Evolutionary conservation across 1,284 basidiomycete genomes (phyloP).

Genomic region (Moesziomyces sp.): DNA sequence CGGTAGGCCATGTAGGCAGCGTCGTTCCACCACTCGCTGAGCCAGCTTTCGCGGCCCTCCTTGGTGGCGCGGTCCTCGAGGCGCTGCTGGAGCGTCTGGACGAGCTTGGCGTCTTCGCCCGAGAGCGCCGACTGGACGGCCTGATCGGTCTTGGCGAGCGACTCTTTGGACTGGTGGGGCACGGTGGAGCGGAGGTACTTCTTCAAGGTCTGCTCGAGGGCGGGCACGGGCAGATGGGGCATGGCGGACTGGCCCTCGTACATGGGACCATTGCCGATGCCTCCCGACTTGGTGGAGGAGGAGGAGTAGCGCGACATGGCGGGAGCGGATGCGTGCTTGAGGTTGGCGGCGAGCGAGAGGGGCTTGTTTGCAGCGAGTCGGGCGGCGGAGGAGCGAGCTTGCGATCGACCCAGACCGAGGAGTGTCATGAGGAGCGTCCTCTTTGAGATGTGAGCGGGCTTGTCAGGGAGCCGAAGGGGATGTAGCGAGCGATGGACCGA

Average conservation of each 20-base stretch:
- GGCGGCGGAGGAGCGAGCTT: constrained; percentile 43
- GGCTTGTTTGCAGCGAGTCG: constrained; percentile 14
- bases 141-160: constrained; percentile 53
- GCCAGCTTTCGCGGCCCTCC: constrained; percentile 78
- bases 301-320: constrained; percentile 46
- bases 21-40: constrained; percentile 98
- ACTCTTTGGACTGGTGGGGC: constrained; percentile 52
- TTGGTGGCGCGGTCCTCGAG: constrained; percentile 77
- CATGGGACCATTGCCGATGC: constrained; percentile 49
- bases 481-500: neutral
- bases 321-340: constrained; percentile 4
- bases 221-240: constrained; percentile 64
- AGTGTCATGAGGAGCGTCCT: constrained; percentile 42
- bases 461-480: neutral
- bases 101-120: constrained; percentile 79
- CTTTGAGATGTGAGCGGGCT: constrained; percentile 4
- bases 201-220: constrained; percentile 61
- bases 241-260: constrained; percentile 61
- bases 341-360: constrained; percentile 6
- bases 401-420: constrained; percentile 37
- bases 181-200: constrained; percentile 63
- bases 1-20: constrained; percentile 75
- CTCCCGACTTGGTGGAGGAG: constrained; percentile 34
- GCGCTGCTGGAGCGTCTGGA: constrained; percentile 81
- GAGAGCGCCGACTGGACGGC: constrained; percentile 72